Percentiles rank a stretch among this genome's conserved stretches.
Evolutionary conservation across 495 filamentous ascomycete species (phyloP).

Genomic region (Cercophora samala): DNA sequence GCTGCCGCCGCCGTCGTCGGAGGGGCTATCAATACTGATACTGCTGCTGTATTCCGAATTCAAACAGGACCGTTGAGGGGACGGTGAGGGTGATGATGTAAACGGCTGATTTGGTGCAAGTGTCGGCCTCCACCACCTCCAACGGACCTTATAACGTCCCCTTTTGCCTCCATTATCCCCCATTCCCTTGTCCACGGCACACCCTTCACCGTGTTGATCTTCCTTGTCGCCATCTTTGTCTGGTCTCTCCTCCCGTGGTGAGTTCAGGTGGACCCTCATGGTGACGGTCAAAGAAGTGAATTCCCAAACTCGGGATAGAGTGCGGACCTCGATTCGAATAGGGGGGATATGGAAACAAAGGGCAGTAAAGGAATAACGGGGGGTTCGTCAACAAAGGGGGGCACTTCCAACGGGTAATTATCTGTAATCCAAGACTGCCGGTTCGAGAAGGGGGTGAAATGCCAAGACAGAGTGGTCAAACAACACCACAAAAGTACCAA

Average conservation of each 20-base stretch:
- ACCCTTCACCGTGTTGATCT: not conserved
- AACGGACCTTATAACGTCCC: not conserved
- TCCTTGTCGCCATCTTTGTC: not conserved
- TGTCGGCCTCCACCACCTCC: not conserved
- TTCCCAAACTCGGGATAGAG: not conserved
- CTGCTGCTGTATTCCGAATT: not conserved
- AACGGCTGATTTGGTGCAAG: not conserved
- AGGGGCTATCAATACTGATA: not conserved
- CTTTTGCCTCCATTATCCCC: not conserved
- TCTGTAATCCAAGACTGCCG: not conserved
- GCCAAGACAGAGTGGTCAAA: not conserved
- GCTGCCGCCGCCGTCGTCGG: not conserved
- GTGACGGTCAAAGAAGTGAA: not conserved
- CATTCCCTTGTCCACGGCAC: not conserved
- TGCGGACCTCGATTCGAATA: not conserved
- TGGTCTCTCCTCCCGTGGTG: not conserved
- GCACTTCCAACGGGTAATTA: not conserved
- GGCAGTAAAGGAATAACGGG: not conserved
- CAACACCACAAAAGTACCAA: not conserved
- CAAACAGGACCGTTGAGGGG: not conserved
- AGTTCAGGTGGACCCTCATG: not conserved
- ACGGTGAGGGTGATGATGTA: slow-evolving; percentile 1
- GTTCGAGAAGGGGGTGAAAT: too few species aligned
- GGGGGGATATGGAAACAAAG: not conserved
- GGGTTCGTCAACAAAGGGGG: not conserved